Percentiles rank a stretch among this genome's conserved stretches.
phyloP scores from a whole-genome alignment of 148 eudicot species.

The Gaultheria prostrata region DNA sequence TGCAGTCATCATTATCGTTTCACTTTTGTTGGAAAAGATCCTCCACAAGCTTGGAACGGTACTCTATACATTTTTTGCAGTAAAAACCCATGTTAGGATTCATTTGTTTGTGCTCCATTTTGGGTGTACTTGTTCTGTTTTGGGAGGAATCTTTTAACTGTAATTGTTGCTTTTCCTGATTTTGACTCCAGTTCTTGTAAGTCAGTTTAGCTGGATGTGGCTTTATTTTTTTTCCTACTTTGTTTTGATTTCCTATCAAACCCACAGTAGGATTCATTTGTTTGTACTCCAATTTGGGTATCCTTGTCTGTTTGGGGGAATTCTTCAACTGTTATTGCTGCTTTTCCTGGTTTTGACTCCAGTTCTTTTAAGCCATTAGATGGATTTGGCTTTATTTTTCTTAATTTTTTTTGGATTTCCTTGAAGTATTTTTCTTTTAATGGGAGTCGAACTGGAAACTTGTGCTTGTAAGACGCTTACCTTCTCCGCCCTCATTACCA shows the following conservation, averaged over 20 bases:
- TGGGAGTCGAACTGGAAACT: not conserved
- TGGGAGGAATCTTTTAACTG: not conserved
- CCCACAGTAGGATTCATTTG: not conserved
- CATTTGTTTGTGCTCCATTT: not conserved
- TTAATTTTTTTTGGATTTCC: no score
- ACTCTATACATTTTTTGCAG: no score
- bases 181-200: not conserved
- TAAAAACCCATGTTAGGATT: not conserved
- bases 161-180: not conserved
- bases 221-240: not conserved
- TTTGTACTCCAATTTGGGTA: not conserved
- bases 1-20: conserved; percentile 61
- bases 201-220: not conserved
- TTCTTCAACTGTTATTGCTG: no score
- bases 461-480: not conserved
- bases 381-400: no score
- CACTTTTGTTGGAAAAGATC: conserved; percentile 56
- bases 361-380: no score
- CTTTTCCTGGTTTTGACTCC: no score
- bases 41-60: conserved; percentile 62
- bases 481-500: not conserved
- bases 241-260: not conserved
- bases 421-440: not conserved
- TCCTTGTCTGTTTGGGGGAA: no score
- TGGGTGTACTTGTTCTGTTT: not conserved